Evolutionary conservation across 1,284 basidiomycete genomes (phyloP), one percentile per base, ranked within the genome.

Genomic region (Flammula alnicola): DNA sequence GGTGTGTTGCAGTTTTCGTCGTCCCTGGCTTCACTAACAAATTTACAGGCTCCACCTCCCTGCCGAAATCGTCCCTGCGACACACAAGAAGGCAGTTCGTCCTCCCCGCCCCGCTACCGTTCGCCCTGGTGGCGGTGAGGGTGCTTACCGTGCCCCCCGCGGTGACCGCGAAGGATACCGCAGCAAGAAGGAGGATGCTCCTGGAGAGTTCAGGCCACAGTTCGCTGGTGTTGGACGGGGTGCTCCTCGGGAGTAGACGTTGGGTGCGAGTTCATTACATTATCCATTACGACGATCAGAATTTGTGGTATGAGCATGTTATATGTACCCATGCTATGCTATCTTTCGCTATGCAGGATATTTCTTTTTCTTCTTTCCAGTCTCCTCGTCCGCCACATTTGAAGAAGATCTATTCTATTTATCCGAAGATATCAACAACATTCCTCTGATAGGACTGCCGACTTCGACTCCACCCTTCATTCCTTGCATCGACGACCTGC

Each of bases 51-150:
- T 97, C 52, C 91, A 96, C 79, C 86, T 97, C 62, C 94, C 94
- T 50, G 76, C 77, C 54, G 93, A 96, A 77, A 97, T 98, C 65
- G 95, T 98, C 52, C 95, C 95, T 57, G 77, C 91, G 54, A 98
- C 95, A 60, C 92, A 95, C 84, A 95, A 95, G 83, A 96, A 94
- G 79, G 89, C 91, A 54, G 88, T 71, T 62, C 93, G 83, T 73
- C 83, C 81, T 55, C 79, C 78, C 62, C 87, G 84, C 62, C 89
- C 88, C 32, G 87, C 90, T 44, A 67, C 75, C 55, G 80, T 87
- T 58, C 89, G 91, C 61, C 78, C 78, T 42, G 80, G 81, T 49
- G 81, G 80, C 49, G 84, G 79, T 51, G 85, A 85, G 32, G 91
- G 89, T 66, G 84, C 88, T 26, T 92, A 94, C 80, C 89, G 92